A percentile compares a stretch with the other conserved stretches of the same genome.
Conservation (phyloP, 2,329 filamentous ascomycete genomes). For the Coniella vitis region DNA sequence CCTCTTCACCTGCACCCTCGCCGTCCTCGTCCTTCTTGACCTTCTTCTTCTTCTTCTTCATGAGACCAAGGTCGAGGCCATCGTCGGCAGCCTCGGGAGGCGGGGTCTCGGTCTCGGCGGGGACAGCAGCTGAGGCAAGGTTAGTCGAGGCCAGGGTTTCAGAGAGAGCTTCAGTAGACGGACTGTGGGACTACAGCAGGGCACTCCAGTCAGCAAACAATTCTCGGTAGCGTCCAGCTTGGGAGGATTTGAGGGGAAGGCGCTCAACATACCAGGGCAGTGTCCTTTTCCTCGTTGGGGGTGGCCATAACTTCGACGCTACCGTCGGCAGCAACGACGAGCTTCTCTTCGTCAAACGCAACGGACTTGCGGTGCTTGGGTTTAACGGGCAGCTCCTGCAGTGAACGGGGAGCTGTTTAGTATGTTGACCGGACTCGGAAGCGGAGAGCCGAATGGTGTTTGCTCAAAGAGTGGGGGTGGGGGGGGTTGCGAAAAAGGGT, state of each 20-base stretch:
- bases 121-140: constrained; percentile 12
- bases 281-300: constrained; percentile 66
- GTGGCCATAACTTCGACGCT: constrained; percentile 71
- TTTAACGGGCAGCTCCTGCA: constrained; percentile 30
- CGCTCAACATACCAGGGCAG: constrained; percentile 46
- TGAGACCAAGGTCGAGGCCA: constrained; percentile 46
- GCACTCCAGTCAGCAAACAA: constrained; percentile 6
- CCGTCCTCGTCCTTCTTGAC: constrained; percentile 43
- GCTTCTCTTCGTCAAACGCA: constrained; percentile 80
- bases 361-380: constrained; percentile 87
- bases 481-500: not conserved
- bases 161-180: constrained; percentile 15
- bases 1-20: constrained; percentile 44
- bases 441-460: not conserved
- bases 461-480: not conserved
- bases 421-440: not conserved
- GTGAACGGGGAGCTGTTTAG: constrained; percentile 18
- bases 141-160: constrained; percentile 17
- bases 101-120: constrained; percentile 32
- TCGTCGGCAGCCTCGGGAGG: constrained; percentile 56
- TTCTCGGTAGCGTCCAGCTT: too few relatives aligned
- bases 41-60: constrained; percentile 77
- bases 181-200: constrained; percentile 14
- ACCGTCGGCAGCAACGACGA: constrained; percentile 85
- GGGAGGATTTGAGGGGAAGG: not conserved